These are phyloP conservation scores for Coccomyxa sp. DNA, from an alignment of 139 green algal species.

Conservation along the genomic window DNA sequence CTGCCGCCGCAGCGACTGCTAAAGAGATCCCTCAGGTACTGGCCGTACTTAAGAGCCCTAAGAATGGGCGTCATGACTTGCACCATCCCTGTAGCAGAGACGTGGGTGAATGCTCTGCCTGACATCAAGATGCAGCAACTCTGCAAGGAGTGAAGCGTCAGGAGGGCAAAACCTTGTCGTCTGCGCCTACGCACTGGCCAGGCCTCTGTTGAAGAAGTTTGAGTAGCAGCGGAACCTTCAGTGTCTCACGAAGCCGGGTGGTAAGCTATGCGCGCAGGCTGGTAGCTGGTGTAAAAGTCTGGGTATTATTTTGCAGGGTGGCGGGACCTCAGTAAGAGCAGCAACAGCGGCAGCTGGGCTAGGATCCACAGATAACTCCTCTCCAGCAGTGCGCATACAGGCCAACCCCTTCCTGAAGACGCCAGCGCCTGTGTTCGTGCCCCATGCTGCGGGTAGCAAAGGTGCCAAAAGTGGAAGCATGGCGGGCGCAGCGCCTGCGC, in stretches of 20 bases:
- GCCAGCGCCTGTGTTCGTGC: conserved; percentile 20
- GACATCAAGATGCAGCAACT: no score
- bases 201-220: not conserved
- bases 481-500: not conserved
- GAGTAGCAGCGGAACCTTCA: not conserved
- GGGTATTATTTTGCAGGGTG: conserved; percentile 17
- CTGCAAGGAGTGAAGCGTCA: not conserved
- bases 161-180: not conserved
- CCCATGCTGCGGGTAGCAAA: not conserved
- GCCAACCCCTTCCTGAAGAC: conserved; percentile 18
- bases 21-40: conserved; percentile 10
- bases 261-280: not conserved
- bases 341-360: conserved; percentile 5
- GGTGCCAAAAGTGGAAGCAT: no score
- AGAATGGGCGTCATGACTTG: not conserved
- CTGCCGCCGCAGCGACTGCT: conserved; percentile 7
- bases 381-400: conserved; percentile 20
- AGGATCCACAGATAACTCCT: not conserved
- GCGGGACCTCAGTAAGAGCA: conserved; percentile 12
- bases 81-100: not conserved
- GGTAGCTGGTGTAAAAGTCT: not conserved
- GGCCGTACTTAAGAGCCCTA: not conserved
- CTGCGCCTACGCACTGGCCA: not conserved
- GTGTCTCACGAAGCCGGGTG: not conserved
- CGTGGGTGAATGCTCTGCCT: no score